Evolutionary conservation across 2,329 filamentous ascomycete genomes (phyloP).

Genomic region (Pyrenochaeta sp.): DNA sequence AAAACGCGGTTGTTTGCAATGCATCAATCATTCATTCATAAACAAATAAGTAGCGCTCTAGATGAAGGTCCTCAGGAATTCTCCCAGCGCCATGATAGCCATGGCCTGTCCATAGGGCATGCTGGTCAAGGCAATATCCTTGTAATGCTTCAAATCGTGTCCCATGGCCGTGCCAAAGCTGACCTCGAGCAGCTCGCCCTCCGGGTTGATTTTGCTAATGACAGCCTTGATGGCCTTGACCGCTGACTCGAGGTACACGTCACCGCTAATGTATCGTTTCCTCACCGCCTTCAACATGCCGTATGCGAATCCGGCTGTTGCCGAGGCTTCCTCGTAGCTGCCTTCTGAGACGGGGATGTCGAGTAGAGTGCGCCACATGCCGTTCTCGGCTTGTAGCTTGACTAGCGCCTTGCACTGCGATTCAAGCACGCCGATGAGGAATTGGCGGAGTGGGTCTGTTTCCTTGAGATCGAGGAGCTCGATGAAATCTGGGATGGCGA

Average conservation of each 20-base stretch:
- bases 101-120: conserved; percentile 89
- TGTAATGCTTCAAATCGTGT: conserved; percentile 75
- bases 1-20: conserved; percentile 7
- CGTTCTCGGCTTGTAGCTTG: conserved; percentile 66
- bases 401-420: conserved; percentile 74
- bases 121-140: conserved; percentile 76
- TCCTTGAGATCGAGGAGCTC: conserved; percentile 71
- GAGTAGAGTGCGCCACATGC: conserved; percentile 78
- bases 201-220: conserved; percentile 68
- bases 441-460: conserved; percentile 67
- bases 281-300: conserved; percentile 78
- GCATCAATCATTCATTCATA: neutral
- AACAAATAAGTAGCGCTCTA: conserved; percentile 32
- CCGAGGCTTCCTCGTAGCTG: conserved; percentile 79
- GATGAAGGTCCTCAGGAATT: conserved; percentile 71
- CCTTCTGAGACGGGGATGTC: conserved; percentile 72
- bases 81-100: conserved; percentile 82
- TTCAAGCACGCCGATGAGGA: conserved; percentile 70
- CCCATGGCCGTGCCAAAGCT: conserved; percentile 86
- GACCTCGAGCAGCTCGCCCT: conserved; percentile 76
- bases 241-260: conserved; percentile 68
- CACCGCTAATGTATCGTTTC: conserved; percentile 70
- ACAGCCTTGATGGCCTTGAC: conserved; percentile 73
- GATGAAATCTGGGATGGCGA: conserved; percentile 83
- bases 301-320: conserved; percentile 82